Evolutionary conservation across 441 rosid genomes (phyloP), one percentile per base, ranked within the genome.

Genomic region (Biscutella laevigata): DNA sequence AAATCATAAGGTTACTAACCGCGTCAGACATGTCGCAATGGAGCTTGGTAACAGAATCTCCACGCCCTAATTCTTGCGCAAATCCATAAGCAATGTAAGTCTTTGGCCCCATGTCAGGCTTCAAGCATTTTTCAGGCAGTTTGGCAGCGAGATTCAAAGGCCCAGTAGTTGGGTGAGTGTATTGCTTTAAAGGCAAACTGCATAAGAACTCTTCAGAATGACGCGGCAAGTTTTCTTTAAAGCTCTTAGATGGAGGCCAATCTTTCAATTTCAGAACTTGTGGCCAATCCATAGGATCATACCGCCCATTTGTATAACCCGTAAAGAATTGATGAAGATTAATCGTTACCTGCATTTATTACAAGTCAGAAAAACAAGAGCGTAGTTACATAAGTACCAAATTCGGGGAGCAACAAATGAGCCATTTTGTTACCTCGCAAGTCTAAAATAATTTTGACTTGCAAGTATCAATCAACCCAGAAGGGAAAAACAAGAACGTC

Each of bases 21-120:
- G 87, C 96, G 82, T 91, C 98, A 63, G 94, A 84, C 86, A 83
- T 88, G 75, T 87, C 94, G 65, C 90, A 87, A 5, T 91, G 98
- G 59, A 91, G 95, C 71, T 86, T 88, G 19, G 95, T 91, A 17
- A 87, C 88, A 53, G 98, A 85, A 66, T 91, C 95, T 45, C 94
- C 98, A 57, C 94, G 96, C 22, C 96, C 96, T 59, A 76, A 74
- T 70, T 88, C 98, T 70, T 82, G 64, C 39, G 60, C 62, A 62
- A 71, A 59, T 37, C 96, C 96, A 70, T 81, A 88, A 21, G 94
- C 98, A 61, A 91, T 76, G 46, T 88, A 91, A 0, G 91, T 78
- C 75, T 91, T 91, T 9, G 98, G 98, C 39, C 96, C 98, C 85
- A 91, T 53, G 71, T 91, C 96, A 4, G 96, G 98, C 74, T 75